Evolutionary conservation across 75 land plant genomes (phyloP).

Genomic region (Sequoia sempervirens): DNA sequence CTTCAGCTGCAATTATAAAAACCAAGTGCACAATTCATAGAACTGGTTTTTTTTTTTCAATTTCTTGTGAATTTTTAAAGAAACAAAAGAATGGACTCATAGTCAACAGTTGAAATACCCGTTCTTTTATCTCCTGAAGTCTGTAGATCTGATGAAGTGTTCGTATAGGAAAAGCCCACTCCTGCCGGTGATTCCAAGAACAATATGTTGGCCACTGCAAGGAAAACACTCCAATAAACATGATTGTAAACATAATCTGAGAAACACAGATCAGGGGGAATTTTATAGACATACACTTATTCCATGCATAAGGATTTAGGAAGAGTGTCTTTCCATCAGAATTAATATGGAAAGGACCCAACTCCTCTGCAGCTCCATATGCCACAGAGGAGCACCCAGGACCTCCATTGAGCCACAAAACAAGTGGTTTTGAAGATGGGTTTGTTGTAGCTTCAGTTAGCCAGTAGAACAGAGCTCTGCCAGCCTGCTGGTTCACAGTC

Average conservation of each 20-base stretch:
- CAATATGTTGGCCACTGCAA: slow-evolving; percentile 14
- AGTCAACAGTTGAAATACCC: background rate
- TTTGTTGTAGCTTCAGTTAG: slow-evolving; percentile 37
- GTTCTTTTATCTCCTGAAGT: slow-evolving; percentile 2
- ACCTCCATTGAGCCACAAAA: slow-evolving; percentile 93
- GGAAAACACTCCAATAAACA: background rate
- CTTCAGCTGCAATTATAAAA: slow-evolving; percentile 30
- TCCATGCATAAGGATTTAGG: slow-evolving; percentile 72
- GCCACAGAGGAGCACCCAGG: slow-evolving; percentile 95
- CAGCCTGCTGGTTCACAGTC: slow-evolving; percentile 51
- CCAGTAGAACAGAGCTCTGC: slow-evolving; percentile 80
- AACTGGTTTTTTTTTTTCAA: background rate
- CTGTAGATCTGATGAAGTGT: slow-evolving; percentile 7
- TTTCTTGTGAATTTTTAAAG: background rate
- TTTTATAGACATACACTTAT: slow-evolving; percentile 30
- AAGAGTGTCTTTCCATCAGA: slow-evolving; percentile 64
- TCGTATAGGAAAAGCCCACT: slow-evolving; percentile 10
- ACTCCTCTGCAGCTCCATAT: slow-evolving; percentile 76
- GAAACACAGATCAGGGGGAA: background rate
- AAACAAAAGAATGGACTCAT: background rate
- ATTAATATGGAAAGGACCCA: slow-evolving; percentile 69
- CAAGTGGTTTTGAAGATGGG: slow-evolving; percentile 42
- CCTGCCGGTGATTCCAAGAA: slow-evolving; percentile 12
- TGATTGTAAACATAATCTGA: background rate
- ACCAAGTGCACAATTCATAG: slow-evolving; percentile 1